Base-by-base conservation (phyloP, 2,329 filamentous ascomycete genomes). In the Madurella mycetomatis region DNA sequence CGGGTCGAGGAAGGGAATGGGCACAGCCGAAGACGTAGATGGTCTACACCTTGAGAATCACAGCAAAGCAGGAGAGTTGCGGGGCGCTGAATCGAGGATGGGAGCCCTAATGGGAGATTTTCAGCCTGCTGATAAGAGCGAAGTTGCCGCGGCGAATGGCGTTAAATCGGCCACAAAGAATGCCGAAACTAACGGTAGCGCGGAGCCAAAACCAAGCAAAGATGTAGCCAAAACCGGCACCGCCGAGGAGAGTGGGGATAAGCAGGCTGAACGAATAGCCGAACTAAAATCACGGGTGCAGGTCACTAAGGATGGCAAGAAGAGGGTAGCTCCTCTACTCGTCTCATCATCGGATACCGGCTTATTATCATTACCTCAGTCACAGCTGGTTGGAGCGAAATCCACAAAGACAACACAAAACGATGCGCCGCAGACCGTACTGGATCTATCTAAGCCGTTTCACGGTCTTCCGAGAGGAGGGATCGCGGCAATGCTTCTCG, bases 71-170 rank as follows among this genome's bases (percentile, higher is more conserved):
- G 92, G 88, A 18, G 94, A 99, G 69, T 81, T 92, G 32, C 89
- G 87, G 60, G 92, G 88, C 5, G 92, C 92, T 0, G 90, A 99
- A 72, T 94, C 91, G 2, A 84, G 92, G 61, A 99, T 99, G 94
- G 94, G 94, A 12, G 92, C 92, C n/a, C 73, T 99, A 39, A 99
- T 99, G 94, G 92, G 92, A 5, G 92, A 96, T 66, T 80, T 81
- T 16, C 79, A 79, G 49, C 74, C 79, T 2, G 70, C 80, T 3
- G 74, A 77, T 3, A 82, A 83, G 41, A 74, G 72, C 9, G 69
- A 73, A 4, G 70, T 74, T 50, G 73, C 68, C n/a, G 72, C 73
- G 25, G 64, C 62, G 1, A 82, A 81, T 51, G 79, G 79, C 0
- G 74, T 68, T 69, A 89, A 78, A 59, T 58, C 69, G 4, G 60